phyloP scores from a whole-genome alignment of 1,139 yeast genomes.

The Kluyveromyces sp. region DNA sequence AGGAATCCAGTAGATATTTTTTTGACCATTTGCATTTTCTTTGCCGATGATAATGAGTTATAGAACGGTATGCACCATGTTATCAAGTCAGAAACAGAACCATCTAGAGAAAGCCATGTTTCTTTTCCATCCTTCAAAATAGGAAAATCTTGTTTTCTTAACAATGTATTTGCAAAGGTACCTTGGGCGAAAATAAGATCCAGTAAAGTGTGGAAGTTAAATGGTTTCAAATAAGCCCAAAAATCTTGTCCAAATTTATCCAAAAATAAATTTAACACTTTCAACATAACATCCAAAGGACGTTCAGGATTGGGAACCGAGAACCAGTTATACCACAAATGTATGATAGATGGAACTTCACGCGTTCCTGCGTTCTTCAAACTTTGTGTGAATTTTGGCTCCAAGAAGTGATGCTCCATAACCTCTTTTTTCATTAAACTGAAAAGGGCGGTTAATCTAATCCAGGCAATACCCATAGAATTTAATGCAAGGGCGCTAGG shows the following conservation, averaged over 20 bases:
- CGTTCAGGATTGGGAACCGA: conserved; percentile 38
- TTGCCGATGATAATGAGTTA: conserved; percentile 25
- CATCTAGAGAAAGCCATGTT: conserved; percentile 18
- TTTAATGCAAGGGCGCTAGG: background rate
- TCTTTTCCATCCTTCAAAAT: conserved; percentile 28
- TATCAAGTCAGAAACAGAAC: conserved; percentile 29
- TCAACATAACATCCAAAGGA: conserved; percentile 49
- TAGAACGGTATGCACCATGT: conserved; percentile 31
- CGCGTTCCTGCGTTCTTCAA: conserved; percentile 30
- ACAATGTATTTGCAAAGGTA: conserved; percentile 19
- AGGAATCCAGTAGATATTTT: conserved; percentile 29
- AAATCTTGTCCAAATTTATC: conserved; percentile 35
- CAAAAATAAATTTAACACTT: conserved; percentile 40
- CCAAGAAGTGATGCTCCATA: conserved; percentile 35
- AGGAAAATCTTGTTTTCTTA: conserved; percentile 22
- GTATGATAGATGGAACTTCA: conserved; percentile 2
- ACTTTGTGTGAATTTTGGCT: conserved; percentile 39
- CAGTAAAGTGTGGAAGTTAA: conserved; percentile 43
- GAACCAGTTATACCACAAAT: conserved; percentile 38
- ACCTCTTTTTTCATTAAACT: conserved; percentile 36
- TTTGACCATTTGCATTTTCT: conserved; percentile 30
- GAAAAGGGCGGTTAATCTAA: conserved; percentile 37
- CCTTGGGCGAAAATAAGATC: conserved; percentile 39
- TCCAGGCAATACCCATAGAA: conserved; percentile 34
- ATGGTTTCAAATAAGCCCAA: conserved; percentile 48